Conservation (phyloP, 106 monocot genomes). For the Apostasia shenzhenica region DNA sequence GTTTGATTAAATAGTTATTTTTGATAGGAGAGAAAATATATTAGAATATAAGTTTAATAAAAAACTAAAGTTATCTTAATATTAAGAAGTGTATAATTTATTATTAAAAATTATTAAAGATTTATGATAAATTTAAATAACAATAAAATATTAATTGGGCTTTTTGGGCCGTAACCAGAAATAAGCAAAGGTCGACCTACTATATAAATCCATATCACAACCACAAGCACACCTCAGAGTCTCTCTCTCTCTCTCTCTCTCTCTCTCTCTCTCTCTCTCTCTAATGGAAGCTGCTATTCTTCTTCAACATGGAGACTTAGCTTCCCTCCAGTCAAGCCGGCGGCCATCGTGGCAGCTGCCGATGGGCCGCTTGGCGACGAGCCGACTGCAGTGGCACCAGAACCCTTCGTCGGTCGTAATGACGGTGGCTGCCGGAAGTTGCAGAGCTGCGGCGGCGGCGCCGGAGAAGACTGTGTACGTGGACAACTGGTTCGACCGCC, state of each 20-base stretch:
- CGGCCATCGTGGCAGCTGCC: neutral
- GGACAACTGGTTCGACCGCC: constrained; percentile 71
- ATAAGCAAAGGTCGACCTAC: too few relatives aligned
- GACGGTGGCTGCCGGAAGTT: neutral
- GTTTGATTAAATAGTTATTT: too few relatives aligned
- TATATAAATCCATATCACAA: neutral
- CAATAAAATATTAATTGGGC: too few relatives aligned
- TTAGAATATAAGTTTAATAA: too few relatives aligned
- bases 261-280: constrained; percentile 1
- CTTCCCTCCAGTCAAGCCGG: neutral
- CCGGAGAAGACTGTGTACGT: constrained; percentile 21
- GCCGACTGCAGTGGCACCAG: constrained; percentile 1
- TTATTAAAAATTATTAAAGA: too few relatives aligned
- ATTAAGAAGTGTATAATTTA: too few relatives aligned
- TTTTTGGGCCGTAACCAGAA: too few relatives aligned
- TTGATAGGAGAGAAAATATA: too few relatives aligned
- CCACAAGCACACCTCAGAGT: neutral
- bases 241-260: neutral
- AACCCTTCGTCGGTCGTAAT: neutral
- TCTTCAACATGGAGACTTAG: constrained; percentile 12
- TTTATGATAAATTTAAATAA: too few relatives aligned
- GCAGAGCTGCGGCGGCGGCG: neutral
- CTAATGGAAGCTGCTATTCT: constrained; percentile 17
- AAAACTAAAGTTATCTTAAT: too few relatives aligned
- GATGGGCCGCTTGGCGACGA: neutral